A percentile compares a stretch with the other conserved stretches of the same genome.
Conservation (phyloP, 352 stramenopile species). For the Globisporangium rhizosaccharum region DNA sequence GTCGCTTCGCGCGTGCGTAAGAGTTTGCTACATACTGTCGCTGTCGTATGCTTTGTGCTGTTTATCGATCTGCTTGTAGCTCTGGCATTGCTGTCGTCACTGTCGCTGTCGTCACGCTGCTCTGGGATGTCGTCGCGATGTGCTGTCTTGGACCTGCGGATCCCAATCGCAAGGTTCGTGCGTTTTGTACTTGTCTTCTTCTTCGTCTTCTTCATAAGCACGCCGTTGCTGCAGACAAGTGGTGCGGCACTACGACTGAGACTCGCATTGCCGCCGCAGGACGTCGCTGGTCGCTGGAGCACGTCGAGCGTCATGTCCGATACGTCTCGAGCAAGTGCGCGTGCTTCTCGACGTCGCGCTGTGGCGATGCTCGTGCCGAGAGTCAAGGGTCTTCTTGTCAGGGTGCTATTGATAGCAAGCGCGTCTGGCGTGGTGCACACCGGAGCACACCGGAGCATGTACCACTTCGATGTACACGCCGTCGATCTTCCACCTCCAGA, state of each 20-base stretch:
- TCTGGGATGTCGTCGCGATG: slow-evolving; percentile 2
- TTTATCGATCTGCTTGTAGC: background rate
- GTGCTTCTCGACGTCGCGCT: too few relatives aligned
- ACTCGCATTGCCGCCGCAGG: slow-evolving; percentile 2
- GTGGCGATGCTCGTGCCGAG: too few relatives aligned
- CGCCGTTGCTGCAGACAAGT: background rate
- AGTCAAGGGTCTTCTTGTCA: too few relatives aligned
- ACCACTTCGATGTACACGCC: slow-evolving; percentile 43
- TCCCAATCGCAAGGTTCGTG: background rate
- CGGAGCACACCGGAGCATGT: too few relatives aligned
- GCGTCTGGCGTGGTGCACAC: too few relatives aligned
- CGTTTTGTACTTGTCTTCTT: background rate
- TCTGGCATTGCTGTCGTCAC: slow-evolving; percentile 1
- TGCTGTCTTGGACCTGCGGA: background rate
- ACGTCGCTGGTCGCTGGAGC: slow-evolving; percentile 13
- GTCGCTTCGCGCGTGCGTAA: background rate
- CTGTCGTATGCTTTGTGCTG: background rate
- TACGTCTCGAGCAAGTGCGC: too few relatives aligned
- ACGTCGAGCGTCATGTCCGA: slow-evolving; percentile 27
- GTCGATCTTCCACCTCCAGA: slow-evolving; percentile 62
- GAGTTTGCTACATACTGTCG: background rate
- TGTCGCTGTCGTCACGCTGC: slow-evolving; percentile 2
- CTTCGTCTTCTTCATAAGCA: slow-evolving; percentile 1
- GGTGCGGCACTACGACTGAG: background rate
- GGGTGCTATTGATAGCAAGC: too few relatives aligned